phyloP scores from a whole-genome alignment of 345 rosid genomes.

The Aurinia saxatilis region DNA sequence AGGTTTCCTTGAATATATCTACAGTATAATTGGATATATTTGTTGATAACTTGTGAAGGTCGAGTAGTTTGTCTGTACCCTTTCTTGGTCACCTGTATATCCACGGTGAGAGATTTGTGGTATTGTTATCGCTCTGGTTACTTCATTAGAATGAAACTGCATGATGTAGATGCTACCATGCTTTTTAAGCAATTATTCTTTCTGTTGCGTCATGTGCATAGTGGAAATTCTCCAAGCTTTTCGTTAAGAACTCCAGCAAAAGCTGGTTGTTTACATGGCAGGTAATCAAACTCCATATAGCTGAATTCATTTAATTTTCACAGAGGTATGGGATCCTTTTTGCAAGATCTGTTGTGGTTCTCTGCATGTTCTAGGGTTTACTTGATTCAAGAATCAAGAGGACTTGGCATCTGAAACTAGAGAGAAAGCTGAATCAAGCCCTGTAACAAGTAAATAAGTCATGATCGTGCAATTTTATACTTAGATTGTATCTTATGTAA shows the following conservation, averaged over 20 bases:
- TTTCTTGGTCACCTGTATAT: background rate
- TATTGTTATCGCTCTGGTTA: background rate
- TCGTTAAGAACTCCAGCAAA: background rate
- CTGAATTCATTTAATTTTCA: too few species aligned
- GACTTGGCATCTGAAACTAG: background rate
- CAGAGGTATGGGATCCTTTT: background rate
- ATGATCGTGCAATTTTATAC: background rate
- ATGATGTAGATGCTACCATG: background rate
- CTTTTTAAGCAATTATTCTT: background rate
- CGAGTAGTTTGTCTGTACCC: background rate
- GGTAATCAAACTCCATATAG: background rate
- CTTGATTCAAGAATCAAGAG: background rate
- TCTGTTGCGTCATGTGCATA: background rate
- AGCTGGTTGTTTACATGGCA: background rate
- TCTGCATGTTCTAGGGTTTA: too few species aligned
- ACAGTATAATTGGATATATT: background rate
- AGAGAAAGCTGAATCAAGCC: background rate
- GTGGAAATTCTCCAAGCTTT: conserved; percentile 1
- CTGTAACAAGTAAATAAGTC: background rate
- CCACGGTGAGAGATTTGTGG: background rate
- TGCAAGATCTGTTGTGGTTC: background rate
- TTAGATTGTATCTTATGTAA: background rate
- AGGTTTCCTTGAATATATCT: conserved; percentile 11
- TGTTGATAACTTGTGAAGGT: conserved; percentile 3
- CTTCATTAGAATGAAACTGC: background rate